phyloP scores from a whole-genome alignment of 371 early-diverging fungal species.

The Zychaea mexicana region DNA sequence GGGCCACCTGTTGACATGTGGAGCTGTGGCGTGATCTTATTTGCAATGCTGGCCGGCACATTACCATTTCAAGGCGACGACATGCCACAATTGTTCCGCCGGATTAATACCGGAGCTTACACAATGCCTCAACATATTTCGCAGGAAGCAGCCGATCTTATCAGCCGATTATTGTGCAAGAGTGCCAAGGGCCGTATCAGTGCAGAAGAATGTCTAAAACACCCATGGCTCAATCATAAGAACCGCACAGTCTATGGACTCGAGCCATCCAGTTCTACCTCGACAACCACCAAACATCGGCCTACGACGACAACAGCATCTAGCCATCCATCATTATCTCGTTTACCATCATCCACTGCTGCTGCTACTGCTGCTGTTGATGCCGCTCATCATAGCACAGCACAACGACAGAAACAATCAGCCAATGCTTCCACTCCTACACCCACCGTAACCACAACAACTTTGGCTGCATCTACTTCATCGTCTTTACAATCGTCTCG shows the following conservation, averaged over 20 bases:
- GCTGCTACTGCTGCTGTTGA: no score
- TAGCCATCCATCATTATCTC: background rate
- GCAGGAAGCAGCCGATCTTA: slow-evolving; percentile 48
- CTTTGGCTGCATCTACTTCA: background rate
- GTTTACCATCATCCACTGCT: background rate
- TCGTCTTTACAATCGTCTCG: background rate
- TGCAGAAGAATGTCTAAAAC: slow-evolving; percentile 71
- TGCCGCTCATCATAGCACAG: no score
- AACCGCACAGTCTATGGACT: background rate
- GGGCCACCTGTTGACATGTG: slow-evolving; percentile 83
- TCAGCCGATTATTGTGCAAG: slow-evolving; percentile 54
- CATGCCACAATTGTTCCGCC: slow-evolving; percentile 70
- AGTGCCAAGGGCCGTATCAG: slow-evolving; percentile 70
- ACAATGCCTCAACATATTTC: slow-evolving; percentile 51
- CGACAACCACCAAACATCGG: background rate
- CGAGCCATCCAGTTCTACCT: background rate
- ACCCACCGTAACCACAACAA: background rate
- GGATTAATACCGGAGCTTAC: slow-evolving; percentile 65
- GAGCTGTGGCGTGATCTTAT: slow-evolving; percentile 80
- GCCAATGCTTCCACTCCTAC: background rate
- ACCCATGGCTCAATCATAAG: slow-evolving; percentile 69
- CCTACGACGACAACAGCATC: slow-evolving; percentile 3
- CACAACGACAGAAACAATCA: background rate
- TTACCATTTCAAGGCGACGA: slow-evolving; percentile 85
- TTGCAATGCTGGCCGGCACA: slow-evolving; percentile 72